Evolutionary conservation across 768 basidiomycete species (phyloP), one percentile per base, ranked within the genome.

Genomic region (Lentinula lateritia): DNA sequence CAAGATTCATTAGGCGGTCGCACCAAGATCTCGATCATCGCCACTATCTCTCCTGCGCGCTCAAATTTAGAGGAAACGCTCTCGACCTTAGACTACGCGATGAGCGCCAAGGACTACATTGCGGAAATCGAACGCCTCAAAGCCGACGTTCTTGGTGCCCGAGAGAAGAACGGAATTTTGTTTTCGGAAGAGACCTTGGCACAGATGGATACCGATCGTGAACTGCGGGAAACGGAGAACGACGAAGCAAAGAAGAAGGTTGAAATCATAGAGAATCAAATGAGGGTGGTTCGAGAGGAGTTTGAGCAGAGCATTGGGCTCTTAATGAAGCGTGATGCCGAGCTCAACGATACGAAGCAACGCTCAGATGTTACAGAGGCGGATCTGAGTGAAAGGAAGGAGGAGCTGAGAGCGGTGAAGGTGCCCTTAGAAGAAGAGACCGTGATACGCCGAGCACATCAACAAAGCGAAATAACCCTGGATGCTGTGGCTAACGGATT

Each of bases 1-100:
- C 96, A 98, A 88, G 97, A 99, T 74, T 99, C 97, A n/a, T 81
- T 99, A 5, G 97, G 97, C 6, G 97, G 97, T 0, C 84, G 88
- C 36, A 99, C 97, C 6, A 98, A 98, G 76, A 99, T 97, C 0
- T 96, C 94, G 67, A 94, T 99, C 69, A 92, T 99, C 64, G 97
- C 95, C 0, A 98, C 97, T 6, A 85, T 98, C 68, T 96, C 94
- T 8, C 96, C 97, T 1, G 92, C 93, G 5, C 86, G 92, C 23
- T 92, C 87, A 28, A 98, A 96, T 70, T 83, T 96, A 76, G 97
- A 99, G 73, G 97, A 98, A 74, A 98, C 97, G 0, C 83, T 97
- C 18, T 97, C 95, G 2, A 99, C 97, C 0, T 87, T 99, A 48
- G 95, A 98, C 72, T 99, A 99, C 67, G 96, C 97, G 35, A 83